Base-by-base conservation (phyloP, 768 basidiomycete genomes). In the Hypsizygus marmoreus region DNA sequence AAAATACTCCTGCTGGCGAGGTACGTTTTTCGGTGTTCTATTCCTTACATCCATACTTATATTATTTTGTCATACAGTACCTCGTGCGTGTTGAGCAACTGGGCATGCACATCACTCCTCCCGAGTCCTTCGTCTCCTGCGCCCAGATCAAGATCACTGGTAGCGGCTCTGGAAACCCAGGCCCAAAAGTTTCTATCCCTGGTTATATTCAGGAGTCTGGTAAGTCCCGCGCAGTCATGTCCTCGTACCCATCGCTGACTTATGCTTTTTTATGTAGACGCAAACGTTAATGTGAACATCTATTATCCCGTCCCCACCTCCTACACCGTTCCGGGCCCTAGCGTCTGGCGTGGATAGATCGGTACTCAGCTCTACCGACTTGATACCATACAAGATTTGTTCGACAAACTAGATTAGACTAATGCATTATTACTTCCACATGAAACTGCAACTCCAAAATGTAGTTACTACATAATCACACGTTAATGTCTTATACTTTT, bases 111-210 rank as follows among this genome's bases (percentile, higher is more conserved):
- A 62, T 66, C 31, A 29, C 43, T 62, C 58, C 71, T n/a, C 69
- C 75, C 24, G 72, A 76, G 51, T 70, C 62, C 50, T 74, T 72
- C 61, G 63, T 73, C 48, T 68, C 70, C 34, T 74, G 72, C 45
- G 73, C 65, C 3, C 73, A 75, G 44, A 64, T 75, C 52, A 64
- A 60, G 29, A 59, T 75, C 33, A 66, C 65, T 4, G 62, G 66
- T 22, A 72, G 74, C 16, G 74, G 74, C 9, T 63, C 54, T 43
- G 73, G 70, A 5, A 71, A 55, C 34, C 73, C 73, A 5, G n/a
- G n/a, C n/a, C 49, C 67, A 12, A 73, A 70, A 40, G 72, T 73
- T 33, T 59, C 71, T 20, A 73, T 73, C 49, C 73, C 73, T 8
- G 73, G 73, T 26, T 71, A 70, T 38, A 70, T 73, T 43, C 53